These are phyloP conservation scores for Eimeria acervulina DNA, from an alignment of 169 alveolate genomes.

Conservation along the genomic window DNA sequence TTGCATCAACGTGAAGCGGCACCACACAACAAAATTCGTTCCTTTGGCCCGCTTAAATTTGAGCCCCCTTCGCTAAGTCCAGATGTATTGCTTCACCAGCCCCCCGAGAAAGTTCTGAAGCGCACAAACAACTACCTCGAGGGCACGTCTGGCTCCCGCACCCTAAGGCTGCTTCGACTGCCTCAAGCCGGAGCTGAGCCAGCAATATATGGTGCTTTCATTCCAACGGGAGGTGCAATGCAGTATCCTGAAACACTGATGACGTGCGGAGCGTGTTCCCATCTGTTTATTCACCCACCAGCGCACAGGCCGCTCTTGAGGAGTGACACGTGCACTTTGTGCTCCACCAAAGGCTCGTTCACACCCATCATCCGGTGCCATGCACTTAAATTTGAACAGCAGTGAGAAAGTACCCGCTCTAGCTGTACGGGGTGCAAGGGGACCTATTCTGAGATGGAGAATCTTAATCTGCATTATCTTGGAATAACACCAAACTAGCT, in stretches of 20 bases:
- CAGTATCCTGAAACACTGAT: not conserved
- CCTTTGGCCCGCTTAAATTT: slow-evolving; percentile 23
- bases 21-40: not conserved
- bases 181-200: slow-evolving; percentile 48
- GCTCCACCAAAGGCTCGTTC: slow-evolving; percentile 15
- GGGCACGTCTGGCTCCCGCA: slow-evolving; percentile 42
- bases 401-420: not conserved
- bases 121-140: slow-evolving; percentile 30
- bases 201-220: not conserved
- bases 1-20: not conserved
- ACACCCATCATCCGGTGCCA: slow-evolving; percentile 44
- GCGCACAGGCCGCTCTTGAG: slow-evolving; percentile 33
- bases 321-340: slow-evolving; percentile 6
- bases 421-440: not conserved
- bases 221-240: not conserved
- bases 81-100: slow-evolving; percentile 1
- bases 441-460: not conserved
- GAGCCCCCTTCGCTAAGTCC: slow-evolving; percentile 32
- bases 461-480: not conserved
- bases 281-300: slow-evolving; percentile 65
- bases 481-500: not conserved
- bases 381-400: not conserved
- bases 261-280: slow-evolving; percentile 43
- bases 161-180: slow-evolving; percentile 32
- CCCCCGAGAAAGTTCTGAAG: slow-evolving; percentile 51